These are phyloP conservation scores for Mrakiaceae sp. DNA, from an alignment of 1,284 basidiomycete genomes.

Conservation along the genomic window DNA sequence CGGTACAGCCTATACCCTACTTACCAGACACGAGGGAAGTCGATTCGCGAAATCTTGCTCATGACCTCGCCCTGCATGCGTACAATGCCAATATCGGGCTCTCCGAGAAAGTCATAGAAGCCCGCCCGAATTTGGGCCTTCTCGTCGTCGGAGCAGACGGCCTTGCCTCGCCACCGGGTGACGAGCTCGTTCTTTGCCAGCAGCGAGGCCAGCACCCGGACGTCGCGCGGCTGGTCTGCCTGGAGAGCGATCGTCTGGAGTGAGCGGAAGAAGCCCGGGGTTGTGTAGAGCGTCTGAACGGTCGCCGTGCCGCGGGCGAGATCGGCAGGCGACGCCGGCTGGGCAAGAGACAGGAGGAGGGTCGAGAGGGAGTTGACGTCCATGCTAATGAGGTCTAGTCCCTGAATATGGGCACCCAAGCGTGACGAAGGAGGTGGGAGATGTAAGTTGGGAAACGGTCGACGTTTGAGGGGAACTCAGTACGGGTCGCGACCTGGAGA, in stretches of 20 bases:
- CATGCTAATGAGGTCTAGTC: too few species aligned
- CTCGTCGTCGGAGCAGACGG: conserved; percentile 4
- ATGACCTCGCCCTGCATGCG: conserved; percentile 10
- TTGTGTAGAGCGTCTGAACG: too few species aligned
- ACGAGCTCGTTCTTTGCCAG: not conserved
- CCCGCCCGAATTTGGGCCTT: conserved; percentile 8
- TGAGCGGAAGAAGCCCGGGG: conserved; percentile 1
- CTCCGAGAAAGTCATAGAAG: conserved; percentile 8
- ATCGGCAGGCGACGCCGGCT: too few species aligned
- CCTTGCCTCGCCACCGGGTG: not conserved
- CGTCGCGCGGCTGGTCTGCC: not conserved
- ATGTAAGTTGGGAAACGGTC: too few species aligned
- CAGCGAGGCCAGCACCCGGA: not conserved
- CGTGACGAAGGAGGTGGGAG: too few species aligned
- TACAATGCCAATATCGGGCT: conserved; percentile 12
- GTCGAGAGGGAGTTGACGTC: too few species aligned
- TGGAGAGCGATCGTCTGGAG: conserved; percentile 7
- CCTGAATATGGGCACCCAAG: too few species aligned
- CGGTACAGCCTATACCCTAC: not conserved
- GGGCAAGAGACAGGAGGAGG: too few species aligned
- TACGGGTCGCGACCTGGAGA: too few species aligned
- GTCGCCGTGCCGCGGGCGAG: too few species aligned
- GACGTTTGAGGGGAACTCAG: too few species aligned
- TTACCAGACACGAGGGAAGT: conserved; percentile 7
- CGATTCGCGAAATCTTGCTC: conserved; percentile 7